Conservation (phyloP, 2,329 filamentous ascomycete genomes). For the Metarhizium guizhouense region DNA sequence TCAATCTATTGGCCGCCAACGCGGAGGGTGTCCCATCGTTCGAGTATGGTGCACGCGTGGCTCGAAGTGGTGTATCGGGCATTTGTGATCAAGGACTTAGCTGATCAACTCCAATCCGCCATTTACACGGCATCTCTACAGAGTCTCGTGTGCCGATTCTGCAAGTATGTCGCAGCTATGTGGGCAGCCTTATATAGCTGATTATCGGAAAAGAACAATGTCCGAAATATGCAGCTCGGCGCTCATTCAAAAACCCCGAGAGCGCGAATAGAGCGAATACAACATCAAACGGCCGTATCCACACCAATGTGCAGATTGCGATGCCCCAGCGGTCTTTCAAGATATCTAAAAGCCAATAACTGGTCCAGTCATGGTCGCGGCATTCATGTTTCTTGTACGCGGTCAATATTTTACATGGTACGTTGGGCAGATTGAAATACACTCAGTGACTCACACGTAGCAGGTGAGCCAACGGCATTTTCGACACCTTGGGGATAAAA, state of each 20-base stretch:
- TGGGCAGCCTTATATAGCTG: neutral
- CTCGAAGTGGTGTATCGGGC: neutral
- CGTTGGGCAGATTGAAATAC: neutral
- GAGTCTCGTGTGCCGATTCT: too few relatives aligned
- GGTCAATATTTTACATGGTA: neutral
- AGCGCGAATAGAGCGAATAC: neutral
- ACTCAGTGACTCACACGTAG: neutral
- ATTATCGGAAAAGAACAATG: neutral
- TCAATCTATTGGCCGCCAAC: conserved; percentile 44
- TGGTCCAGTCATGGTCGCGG: too few relatives aligned
- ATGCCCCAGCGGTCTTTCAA: neutral
- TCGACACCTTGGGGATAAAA: too few relatives aligned
- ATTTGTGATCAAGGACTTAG: neutral
- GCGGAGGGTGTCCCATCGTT: conserved; percentile 31
- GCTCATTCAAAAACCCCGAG: neutral
- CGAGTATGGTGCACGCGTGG: conserved; percentile 32
- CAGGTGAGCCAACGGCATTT: too few relatives aligned
- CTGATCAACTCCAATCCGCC: too few relatives aligned
- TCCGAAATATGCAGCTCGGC: neutral
- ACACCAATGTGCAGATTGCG: neutral
- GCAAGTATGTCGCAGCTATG: too few relatives aligned
- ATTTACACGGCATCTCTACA: too few relatives aligned
- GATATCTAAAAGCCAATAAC: too few relatives aligned
- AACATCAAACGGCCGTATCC: neutral
- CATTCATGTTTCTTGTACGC: neutral